A percentile compares a stretch with the other conserved stretches of the same genome.
These are phyloP conservation scores for Gossypium sturtianum DNA, from an alignment of 345 rosid species.

Conservation along the genomic window DNA sequence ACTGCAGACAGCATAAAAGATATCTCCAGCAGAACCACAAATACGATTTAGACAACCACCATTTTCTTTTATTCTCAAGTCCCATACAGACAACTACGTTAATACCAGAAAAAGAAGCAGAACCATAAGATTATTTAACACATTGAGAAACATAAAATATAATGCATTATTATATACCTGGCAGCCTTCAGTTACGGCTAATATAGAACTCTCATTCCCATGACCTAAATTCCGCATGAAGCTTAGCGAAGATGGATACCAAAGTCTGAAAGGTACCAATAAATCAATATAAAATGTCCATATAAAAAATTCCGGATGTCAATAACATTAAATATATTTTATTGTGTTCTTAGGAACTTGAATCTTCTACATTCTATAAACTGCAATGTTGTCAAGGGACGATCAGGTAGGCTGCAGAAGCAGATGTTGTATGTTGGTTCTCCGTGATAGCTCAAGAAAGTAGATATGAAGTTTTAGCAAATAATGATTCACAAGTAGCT, in stretches of 20 bases:
- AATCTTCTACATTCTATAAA: constrained; percentile 2
- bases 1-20: constrained; percentile 48
- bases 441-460: neutral
- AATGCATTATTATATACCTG: constrained; percentile 33
- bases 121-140: constrained; percentile 13
- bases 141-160: neutral
- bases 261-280: constrained; percentile 40
- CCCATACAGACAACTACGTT: constrained; percentile 54
- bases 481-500: neutral
- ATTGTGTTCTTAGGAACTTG: neutral
- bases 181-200: constrained; percentile 61
- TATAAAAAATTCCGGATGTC: neutral
- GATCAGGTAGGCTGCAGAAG: neutral
- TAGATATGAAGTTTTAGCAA: neutral
- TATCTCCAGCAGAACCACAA: constrained; percentile 55
- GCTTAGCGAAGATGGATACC: constrained; percentile 58
- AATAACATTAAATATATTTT: neutral
- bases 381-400: neutral
- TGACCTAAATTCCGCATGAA: constrained; percentile 37
- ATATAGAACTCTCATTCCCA: constrained; percentile 36
- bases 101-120: constrained; percentile 17
- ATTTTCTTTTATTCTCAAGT: constrained; percentile 63
- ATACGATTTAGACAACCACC: constrained; percentile 56
- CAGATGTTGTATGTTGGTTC: neutral
- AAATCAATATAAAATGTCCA: constrained; percentile 8